Conservation (phyloP, 768 basidiomycete genomes). For the Kwoniella sp. region DNA sequence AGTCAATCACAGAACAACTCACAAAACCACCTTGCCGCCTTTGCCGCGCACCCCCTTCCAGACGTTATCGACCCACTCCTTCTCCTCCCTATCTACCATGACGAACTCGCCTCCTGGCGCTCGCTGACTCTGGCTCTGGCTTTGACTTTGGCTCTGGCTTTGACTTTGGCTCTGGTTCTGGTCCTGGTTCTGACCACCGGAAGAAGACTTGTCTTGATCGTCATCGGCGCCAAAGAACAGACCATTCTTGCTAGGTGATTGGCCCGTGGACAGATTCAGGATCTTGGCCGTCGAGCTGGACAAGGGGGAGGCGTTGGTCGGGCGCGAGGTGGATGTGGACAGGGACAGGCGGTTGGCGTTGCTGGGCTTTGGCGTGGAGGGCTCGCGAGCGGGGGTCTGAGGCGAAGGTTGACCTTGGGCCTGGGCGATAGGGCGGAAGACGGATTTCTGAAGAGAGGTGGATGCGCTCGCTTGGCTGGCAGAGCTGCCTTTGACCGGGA, state of each 20-base stretch:
- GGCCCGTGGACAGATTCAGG: slow-evolving; percentile 21
- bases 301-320: slow-evolving; percentile 5
- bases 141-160: neutral
- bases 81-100: slow-evolving; percentile 39
- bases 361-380: neutral
- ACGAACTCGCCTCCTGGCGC: slow-evolving; percentile 29
- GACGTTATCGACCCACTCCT: slow-evolving; percentile 39
- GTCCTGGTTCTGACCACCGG: no score
- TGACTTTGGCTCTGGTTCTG: neutral
- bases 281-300: slow-evolving; percentile 21
- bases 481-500: neutral
- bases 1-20: no score
- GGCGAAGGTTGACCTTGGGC: neutral
- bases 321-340: slow-evolving; percentile 1
- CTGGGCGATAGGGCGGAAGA: neutral
- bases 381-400: slow-evolving; percentile 1
- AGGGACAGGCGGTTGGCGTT: neutral
- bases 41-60: slow-evolving; percentile 35
- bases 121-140: neutral
- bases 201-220: neutral
- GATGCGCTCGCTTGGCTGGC: neutral
- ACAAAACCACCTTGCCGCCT: slow-evolving; percentile 23
- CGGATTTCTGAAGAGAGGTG: neutral
- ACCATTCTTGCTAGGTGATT: slow-evolving; percentile 12
- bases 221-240: slow-evolving; percentile 34